A percentile compares a stretch with the other conserved stretches of the same genome.
These are phyloP conservation scores for Boletus rex-veris DNA, from an alignment of 768 basidiomycete genomes.

Conservation along the genomic window DNA sequence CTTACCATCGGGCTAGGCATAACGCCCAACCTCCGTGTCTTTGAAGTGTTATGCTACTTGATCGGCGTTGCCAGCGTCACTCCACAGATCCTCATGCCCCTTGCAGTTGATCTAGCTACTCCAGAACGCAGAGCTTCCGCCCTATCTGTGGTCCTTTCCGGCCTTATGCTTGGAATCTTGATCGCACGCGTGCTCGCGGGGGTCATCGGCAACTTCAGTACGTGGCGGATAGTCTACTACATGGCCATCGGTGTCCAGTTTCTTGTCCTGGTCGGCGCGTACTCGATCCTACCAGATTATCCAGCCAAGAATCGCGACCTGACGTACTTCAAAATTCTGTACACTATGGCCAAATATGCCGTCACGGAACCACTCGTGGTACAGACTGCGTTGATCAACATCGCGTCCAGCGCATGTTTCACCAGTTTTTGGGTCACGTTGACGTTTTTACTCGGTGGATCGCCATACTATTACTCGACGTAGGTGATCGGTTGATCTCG, in stretches of 20 bases:
- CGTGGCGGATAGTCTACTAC: slow-evolving; percentile 77
- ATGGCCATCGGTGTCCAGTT: slow-evolving; percentile 70
- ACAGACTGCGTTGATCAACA: slow-evolving; percentile 60
- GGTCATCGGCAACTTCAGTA: slow-evolving; percentile 65
- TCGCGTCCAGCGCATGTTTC: slow-evolving; percentile 58
- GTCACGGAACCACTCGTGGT: slow-evolving; percentile 77
- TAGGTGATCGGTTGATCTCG: slow-evolving; percentile 29
- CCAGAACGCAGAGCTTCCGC: slow-evolving; percentile 69
- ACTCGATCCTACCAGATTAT: slow-evolving; percentile 75
- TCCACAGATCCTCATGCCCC: slow-evolving; percentile 70
- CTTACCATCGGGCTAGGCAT: slow-evolving; percentile 72
- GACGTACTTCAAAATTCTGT: slow-evolving; percentile 65
- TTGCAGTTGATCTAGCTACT: slow-evolving; percentile 80
- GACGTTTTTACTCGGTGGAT: slow-evolving; percentile 76
- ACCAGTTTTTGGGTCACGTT: slow-evolving; percentile 68
- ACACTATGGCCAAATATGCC: slow-evolving; percentile 73
- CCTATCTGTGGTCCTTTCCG: slow-evolving; percentile 69
- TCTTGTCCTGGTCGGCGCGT: slow-evolving; percentile 55
- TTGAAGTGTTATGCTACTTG: slow-evolving; percentile 68
- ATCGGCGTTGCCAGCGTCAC: slow-evolving; percentile 70
- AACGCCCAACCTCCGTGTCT: slow-evolving; percentile 53
- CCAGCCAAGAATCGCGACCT: slow-evolving; percentile 67
- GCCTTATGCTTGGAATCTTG: slow-evolving; percentile 68
- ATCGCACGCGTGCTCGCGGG: slow-evolving; percentile 74
- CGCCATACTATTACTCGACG: slow-evolving; percentile 77